phyloP scores from a whole-genome alignment of 2,329 filamentous ascomycete genomes.

The Pseudovirgaria hyperparasitica region DNA sequence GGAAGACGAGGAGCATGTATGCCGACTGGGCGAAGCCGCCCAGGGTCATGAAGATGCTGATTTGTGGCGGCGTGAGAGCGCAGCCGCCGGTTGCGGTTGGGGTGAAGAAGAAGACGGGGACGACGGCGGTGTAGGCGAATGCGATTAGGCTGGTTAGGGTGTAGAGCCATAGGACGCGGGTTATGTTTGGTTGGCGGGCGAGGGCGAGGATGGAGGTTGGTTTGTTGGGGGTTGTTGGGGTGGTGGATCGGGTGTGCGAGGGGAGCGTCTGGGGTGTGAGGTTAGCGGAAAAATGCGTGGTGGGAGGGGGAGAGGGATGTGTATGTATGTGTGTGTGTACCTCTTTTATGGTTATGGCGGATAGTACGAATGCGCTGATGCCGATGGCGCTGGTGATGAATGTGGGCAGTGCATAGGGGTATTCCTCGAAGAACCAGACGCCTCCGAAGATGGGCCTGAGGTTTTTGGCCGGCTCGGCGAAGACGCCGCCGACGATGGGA shows the following conservation, averaged over 20 bases:
- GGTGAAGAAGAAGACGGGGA: conserved; percentile 58
- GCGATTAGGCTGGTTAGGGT: conserved; percentile 55
- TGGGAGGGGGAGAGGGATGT: background rate
- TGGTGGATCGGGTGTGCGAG: conserved; percentile 8
- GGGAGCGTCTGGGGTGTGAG: conserved; percentile 17
- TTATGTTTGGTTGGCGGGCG: conserved; percentile 51
- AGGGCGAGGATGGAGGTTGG: conserved; percentile 28
- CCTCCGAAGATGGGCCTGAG: conserved; percentile 47
- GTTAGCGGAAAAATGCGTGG: background rate
- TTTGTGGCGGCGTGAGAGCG: conserved; percentile 48
- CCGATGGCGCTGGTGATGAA: conserved; percentile 45
- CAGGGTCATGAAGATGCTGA: conserved; percentile 52
- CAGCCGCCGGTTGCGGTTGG: conserved; percentile 50
- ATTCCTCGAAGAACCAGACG: conserved; percentile 46
- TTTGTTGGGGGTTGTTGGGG: conserved; percentile 8
- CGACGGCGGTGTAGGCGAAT: conserved; percentile 57
- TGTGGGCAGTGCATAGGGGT: conserved; percentile 54
- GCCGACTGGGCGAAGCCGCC: conserved; percentile 53
- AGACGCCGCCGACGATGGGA: conserved; percentile 51
- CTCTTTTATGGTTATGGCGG: conserved; percentile 49
- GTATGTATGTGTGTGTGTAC: conserved; percentile 11
- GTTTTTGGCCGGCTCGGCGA: conserved; percentile 54
- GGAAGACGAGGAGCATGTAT: conserved; percentile 62
- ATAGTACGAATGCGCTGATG: conserved; percentile 38
- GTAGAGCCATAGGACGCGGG: conserved; percentile 52